A percentile compares a stretch with the other conserved stretches of the same genome.
Conservation (phyloP, 2,329 filamentous ascomycete genomes). For the Paecilomyces dactylethromorphus region DNA sequence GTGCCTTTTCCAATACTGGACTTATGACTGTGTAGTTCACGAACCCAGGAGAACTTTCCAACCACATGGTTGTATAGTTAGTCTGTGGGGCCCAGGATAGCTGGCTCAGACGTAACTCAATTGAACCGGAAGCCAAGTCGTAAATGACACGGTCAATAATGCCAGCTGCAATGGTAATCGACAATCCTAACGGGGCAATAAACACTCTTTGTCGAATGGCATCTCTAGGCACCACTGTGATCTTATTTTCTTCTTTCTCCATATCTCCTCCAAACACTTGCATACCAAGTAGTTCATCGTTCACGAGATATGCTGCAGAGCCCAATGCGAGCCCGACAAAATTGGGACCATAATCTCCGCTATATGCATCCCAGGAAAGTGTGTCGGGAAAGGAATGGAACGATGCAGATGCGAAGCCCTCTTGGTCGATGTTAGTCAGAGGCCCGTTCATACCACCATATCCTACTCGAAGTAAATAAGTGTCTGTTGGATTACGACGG, state of each 20-base stretch:
- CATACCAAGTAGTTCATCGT: constrained; percentile 41
- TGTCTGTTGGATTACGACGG: constrained; percentile 39
- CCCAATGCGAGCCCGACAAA: constrained; percentile 49
- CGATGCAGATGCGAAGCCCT: constrained; percentile 49
- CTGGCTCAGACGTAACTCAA: background rate
- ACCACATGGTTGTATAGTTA: background rate
- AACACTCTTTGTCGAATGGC: constrained; percentile 11
- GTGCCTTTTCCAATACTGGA: background rate
- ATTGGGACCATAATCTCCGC: constrained; percentile 52
- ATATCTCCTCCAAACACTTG: constrained; percentile 46
- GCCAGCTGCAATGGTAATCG: constrained; percentile 11
- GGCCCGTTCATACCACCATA: constrained; percentile 50
- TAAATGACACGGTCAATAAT: background rate
- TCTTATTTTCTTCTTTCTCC: constrained; percentile 1
- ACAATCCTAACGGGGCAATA: constrained; percentile 11
- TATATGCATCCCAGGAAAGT: constrained; percentile 51
- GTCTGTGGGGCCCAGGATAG: background rate
- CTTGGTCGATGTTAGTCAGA: constrained; percentile 49
- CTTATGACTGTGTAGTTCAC: background rate
- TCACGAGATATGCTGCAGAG: constrained; percentile 44
- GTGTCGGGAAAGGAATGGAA: constrained; percentile 55
- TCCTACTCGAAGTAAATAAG: constrained; percentile 48
- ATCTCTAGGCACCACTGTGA: constrained; percentile 12
- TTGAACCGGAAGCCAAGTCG: background rate
- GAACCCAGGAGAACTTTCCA: background rate